Conservation (phyloP, 2,329 filamentous ascomycete genomes). For the Aspergillus vadensis region DNA sequence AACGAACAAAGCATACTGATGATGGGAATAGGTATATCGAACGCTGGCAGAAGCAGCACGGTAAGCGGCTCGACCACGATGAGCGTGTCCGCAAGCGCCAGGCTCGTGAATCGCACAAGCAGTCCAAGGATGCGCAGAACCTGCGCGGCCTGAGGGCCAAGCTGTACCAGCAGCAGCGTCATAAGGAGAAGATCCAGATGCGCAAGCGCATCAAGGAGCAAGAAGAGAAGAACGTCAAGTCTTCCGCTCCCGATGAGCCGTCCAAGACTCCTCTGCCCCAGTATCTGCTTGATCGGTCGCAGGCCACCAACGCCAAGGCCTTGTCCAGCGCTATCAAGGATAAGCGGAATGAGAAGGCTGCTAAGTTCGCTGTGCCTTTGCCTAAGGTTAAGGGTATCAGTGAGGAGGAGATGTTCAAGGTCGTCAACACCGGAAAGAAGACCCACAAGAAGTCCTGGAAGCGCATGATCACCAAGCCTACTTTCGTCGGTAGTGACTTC, state of each 20-base stretch:
- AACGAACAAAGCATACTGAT: conserved; percentile 16
- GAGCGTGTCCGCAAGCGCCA: conserved; percentile 84
- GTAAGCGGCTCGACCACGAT: conserved; percentile 73
- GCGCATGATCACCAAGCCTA: conserved; percentile 72
- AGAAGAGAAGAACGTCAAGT: conserved; percentile 96
- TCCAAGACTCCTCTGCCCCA: conserved; percentile 77
- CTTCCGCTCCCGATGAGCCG: conserved; percentile 73
- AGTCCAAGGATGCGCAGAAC: conserved; percentile 88
- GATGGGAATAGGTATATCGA: conserved; percentile 62
- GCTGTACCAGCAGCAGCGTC: conserved; percentile 87
- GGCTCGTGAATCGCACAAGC: conserved; percentile 86
- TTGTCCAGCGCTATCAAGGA: conserved; percentile 89
- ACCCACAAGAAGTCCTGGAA: conserved; percentile 76
- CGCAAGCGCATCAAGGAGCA: conserved; percentile 91
- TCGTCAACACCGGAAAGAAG: conserved; percentile 95
- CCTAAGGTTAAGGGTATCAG: conserved; percentile 92
- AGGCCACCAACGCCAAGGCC: conserved; percentile 70
- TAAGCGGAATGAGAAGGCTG: conserved; percentile 90
- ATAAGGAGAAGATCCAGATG: conserved; percentile 98
- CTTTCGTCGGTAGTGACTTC: conserved; percentile 89
- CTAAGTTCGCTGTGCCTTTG: conserved; percentile 86
- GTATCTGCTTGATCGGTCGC: conserved; percentile 86
- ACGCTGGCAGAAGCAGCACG: conserved; percentile 69
- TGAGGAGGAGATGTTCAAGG: conserved; percentile 98
- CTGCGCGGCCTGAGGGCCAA: conserved; percentile 89